Base-by-base conservation (phyloP, 2,329 filamentous ascomycete species). In the Penicillium sp. region DNA sequence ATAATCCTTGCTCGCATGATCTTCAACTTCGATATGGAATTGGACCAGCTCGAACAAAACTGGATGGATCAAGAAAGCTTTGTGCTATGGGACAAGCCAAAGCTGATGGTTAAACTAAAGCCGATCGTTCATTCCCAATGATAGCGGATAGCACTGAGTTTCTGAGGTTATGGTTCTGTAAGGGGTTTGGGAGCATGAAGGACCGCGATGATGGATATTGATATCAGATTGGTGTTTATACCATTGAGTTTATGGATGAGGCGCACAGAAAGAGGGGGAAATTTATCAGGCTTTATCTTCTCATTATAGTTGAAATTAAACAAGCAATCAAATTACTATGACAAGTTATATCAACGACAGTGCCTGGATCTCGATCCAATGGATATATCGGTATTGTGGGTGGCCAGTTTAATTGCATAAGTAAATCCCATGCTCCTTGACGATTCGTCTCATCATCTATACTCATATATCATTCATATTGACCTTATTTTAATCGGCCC, bases 21-120 rank as follows among this genome's bases (percentile, higher is more conserved):
- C 14, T 58, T 56, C 40, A 58, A 61, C 6, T 61, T 61, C 28
- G 59, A 61, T 26, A 51, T 58, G 55, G 44, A 58, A n/a, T 33
- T 61, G 19, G 51, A 42, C 5, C 48, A 60, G 31, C 55, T 55
- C 9, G 56, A 37, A 16, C 7, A 43, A 10, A 36, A 56, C 6
- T 61, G 59, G 59, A 14, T 38, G 33, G 52, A 61, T 38, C 59
- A 60, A 11, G n/a, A 52, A 2, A 33, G 10, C 2, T 55, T 37
- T 35, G 1, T 57, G 4, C n/a, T 61, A 1, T 60, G 59, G 59
- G 31, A 56, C 2, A 61, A 60, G 17, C 22, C 38, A 2, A 17
- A 48, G 1, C 25, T 61, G 52, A 58, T 58, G 58, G 42, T 61
- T 10, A 50, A 33, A 42, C 22, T 61, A n/a, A 51, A 41, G 14